Conservation (phyloP, 768 basidiomycete species). For the Sporobolomyces phaffii region DNA sequence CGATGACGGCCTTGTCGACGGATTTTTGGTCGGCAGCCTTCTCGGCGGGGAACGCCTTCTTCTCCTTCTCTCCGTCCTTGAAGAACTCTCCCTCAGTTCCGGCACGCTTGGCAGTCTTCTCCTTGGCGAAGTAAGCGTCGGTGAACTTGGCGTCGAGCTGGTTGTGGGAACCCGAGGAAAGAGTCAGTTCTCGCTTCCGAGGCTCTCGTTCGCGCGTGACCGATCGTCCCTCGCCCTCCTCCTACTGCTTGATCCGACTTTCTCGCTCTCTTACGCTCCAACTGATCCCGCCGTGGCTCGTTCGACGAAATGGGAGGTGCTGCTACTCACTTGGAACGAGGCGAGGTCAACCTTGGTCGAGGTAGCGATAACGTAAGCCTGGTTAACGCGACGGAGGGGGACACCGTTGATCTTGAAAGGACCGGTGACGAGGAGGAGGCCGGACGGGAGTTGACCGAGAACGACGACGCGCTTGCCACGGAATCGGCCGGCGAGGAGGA, state of each 20-base stretch:
- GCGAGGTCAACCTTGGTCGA: slow-evolving; percentile 84
- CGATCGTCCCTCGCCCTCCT: no score
- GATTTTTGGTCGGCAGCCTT: slow-evolving; percentile 73
- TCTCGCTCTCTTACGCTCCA: no score
- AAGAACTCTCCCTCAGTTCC: slow-evolving; percentile 98
- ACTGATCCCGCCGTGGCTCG: no score
- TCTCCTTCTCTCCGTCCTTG: slow-evolving; percentile 74
- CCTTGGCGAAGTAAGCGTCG: slow-evolving; percentile 89
- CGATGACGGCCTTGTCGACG: slow-evolving; percentile 69
- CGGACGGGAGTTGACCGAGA: slow-evolving; percentile 82
- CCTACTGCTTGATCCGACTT: no score
- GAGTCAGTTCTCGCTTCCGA: no score
- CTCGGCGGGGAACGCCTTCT: slow-evolving; percentile 57
- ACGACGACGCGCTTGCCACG: slow-evolving; percentile 97
- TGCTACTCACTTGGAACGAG: slow-evolving; percentile 65
- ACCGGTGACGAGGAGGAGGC: slow-evolving; percentile 89
- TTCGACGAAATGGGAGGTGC: no score
- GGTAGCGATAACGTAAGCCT: slow-evolving; percentile 97
- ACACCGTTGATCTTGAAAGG: slow-evolving; percentile 99
- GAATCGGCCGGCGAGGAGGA: slow-evolving; percentile 96
- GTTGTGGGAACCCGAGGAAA: background rate
- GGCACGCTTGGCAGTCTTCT: slow-evolving; percentile 59
- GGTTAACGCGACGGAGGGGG: slow-evolving; percentile 93
- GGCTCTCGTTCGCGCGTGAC: no score
- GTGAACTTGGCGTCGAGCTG: slow-evolving; percentile 84